Evolutionary conservation across 257 asterid species (phyloP).

Genomic region (Nicotiana obtusifolia): DNA sequence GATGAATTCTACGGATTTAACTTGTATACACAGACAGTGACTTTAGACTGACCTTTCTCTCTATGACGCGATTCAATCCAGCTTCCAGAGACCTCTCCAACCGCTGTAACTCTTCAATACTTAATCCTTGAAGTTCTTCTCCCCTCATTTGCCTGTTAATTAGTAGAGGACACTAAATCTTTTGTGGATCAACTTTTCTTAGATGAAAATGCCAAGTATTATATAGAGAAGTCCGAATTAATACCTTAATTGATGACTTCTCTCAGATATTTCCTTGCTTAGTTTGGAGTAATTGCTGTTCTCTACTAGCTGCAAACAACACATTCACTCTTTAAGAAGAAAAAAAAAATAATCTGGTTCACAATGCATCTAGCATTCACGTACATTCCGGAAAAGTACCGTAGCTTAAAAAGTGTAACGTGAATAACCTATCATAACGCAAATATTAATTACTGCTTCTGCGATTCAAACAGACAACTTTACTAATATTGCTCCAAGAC

Average conservation of each 20-base stretch:
- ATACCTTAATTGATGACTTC: constrained; percentile 60
- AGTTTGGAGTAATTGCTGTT: constrained; percentile 47
- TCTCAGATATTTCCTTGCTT: constrained; percentile 68
- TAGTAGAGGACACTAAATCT: neutral
- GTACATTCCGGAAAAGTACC: neutral
- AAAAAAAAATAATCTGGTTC: neutral
- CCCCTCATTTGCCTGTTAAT: constrained; percentile 78
- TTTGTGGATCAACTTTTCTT: neutral
- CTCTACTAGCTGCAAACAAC: constrained; percentile 58
- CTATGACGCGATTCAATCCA: constrained; percentile 64
- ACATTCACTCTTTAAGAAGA: neutral
- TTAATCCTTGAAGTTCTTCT: constrained; percentile 76
- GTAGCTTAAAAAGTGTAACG: no score
- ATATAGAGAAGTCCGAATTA: neutral
- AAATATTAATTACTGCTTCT: no score
- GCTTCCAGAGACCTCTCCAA: constrained; percentile 67
- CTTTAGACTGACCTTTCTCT: constrained; percentile 45
- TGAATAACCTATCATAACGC: no score
- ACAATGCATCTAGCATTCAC: neutral
- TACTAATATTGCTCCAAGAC: no score
- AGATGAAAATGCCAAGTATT: neutral
- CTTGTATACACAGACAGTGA: neutral
- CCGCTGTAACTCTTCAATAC: constrained; percentile 66
- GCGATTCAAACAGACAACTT: no score
- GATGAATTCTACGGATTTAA: no score